Base-by-base conservation (phyloP, 805 yeast species). In the Suhomyces kilbournensis region DNA sequence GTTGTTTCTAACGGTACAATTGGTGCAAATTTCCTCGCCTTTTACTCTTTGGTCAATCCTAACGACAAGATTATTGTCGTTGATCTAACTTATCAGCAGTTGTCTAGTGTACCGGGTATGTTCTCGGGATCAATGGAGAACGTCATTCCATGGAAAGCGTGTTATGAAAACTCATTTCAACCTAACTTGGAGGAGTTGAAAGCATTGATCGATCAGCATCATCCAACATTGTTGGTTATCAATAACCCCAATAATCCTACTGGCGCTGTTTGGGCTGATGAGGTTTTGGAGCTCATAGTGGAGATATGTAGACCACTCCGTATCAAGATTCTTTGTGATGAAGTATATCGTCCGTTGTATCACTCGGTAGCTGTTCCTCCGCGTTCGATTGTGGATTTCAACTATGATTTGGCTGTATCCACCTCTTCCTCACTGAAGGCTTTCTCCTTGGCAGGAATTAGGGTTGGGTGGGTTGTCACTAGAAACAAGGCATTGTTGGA, bases 341-440 rank as follows among this genome's bases (percentile, higher is more conserved):
- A 81, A 56, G 84, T 80, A 7, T 81, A 81, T 58, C 64, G 83
- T 8, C 85, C 84, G 9, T 64, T 81, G 48, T 78, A 68, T 60
- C 82, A 80, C 60, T 67, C 75, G 4, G 55, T 66, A 7, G 12
- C 40, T 3, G 61, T 48, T 14, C 44, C 32, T 2, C 80, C 83
- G 4, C 63, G 62, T 28, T 74, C 81, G 3, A 69, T 76, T 12
- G 72, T 75, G 10, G 66, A 71, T 32, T 60, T 79, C 22, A 69
- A 68, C 3, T 77, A 77, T 53, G 69, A 68, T 2, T 73, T 71
- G 53, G 75, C 78, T 4, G 68, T 80, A 38, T 70, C 76, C 7
- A 78, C 83, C 0, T 71, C 80, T 3, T 79, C 83, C 6, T 73
- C 75, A 68, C 79, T 83, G n/a, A 81, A 80, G 58, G 81, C 82